A percentile compares a stretch with the other conserved stretches of the same genome.
Evolutionary conservation across 2,329 filamentous ascomycete species (phyloP).

Genomic region (Aureobasidium sp.): DNA sequence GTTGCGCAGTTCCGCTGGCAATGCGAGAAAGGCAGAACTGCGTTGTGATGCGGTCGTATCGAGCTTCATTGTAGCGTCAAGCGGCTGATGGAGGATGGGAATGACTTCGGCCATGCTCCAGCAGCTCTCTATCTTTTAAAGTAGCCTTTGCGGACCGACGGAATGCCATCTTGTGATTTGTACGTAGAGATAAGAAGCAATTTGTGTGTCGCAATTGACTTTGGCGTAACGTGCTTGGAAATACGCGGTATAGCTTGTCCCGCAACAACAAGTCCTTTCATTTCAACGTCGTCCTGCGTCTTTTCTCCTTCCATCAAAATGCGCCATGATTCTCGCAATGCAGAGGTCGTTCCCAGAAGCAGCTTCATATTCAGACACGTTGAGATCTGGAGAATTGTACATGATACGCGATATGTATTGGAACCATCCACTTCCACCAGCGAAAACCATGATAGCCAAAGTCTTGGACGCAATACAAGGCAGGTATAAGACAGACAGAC

Average conservation of each 20-base stretch:
- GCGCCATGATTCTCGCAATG: too few relatives aligned
- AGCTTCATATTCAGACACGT: too few relatives aligned
- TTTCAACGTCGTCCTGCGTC: neutral
- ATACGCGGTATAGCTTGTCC: neutral
- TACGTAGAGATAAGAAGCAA: constrained; percentile 8
- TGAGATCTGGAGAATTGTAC: too few relatives aligned
- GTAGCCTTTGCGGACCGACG: neutral
- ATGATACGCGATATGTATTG: too few relatives aligned
- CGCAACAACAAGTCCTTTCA: neutral
- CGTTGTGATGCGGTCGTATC: neutral
- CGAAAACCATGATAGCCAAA: too few relatives aligned
- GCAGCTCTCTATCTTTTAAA: neutral
- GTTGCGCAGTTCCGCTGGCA: constrained; percentile 56
- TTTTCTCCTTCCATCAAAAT: neutral
- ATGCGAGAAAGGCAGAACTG: constrained; percentile 32
- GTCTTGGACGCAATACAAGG: too few relatives aligned
- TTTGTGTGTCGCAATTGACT: neutral
- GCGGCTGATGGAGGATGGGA: neutral
- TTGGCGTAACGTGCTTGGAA: neutral
- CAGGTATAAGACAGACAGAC: too few relatives aligned
- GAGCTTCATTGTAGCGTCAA: neutral
- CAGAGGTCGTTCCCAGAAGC: too few relatives aligned
- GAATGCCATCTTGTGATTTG: neutral
- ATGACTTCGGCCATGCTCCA: neutral
- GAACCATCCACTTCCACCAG: too few relatives aligned